Conservation (phyloP, 208 protist genomes). For the Leishmania gerbilli region DNA sequence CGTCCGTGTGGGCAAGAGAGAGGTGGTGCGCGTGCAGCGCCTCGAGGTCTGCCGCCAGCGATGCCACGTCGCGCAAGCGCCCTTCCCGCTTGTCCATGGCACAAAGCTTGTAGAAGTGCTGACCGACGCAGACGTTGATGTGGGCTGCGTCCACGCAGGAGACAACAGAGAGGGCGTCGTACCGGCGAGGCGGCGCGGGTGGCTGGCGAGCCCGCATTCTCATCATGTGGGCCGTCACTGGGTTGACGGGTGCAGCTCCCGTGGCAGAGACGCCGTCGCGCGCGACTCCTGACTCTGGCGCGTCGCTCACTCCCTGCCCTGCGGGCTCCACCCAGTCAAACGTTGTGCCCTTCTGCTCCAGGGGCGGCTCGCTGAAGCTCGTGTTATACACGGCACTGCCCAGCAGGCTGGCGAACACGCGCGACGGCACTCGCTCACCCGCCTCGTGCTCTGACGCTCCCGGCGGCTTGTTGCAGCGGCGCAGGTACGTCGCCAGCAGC, state of each 20-base stretch:
- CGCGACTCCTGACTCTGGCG: too few species aligned
- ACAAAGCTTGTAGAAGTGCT: slow-evolving; percentile 68
- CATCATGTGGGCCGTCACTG: neutral
- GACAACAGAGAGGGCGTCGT: slow-evolving; percentile 25
- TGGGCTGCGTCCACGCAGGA: slow-evolving; percentile 36
- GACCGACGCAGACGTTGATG: slow-evolving; percentile 76
- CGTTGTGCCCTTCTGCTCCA: slow-evolving; percentile 31
- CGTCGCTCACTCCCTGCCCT: neutral
- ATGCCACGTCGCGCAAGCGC: slow-evolving; percentile 14
- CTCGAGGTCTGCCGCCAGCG: slow-evolving; percentile 32
- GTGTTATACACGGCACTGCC: slow-evolving; percentile 30
- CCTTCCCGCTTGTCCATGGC: slow-evolving; percentile 50
- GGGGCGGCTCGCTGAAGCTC: slow-evolving; percentile 27
- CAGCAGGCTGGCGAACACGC: slow-evolving; percentile 18
- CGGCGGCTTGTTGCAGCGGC: slow-evolving; percentile 18
- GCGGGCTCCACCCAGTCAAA: slow-evolving; percentile 20
- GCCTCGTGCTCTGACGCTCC: neutral
- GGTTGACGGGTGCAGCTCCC: neutral
- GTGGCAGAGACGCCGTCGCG: neutral
- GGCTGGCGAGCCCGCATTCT: neutral
- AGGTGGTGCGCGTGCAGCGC: slow-evolving; percentile 23
- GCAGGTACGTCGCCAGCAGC: slow-evolving; percentile 19
- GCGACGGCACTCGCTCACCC: slow-evolving; percentile 13
- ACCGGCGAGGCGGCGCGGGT: slow-evolving; percentile 7
- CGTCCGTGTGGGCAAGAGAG: slow-evolving; percentile 2